phyloP scores from a whole-genome alignment of 2,329 filamentous ascomycete species.

The Akanthomyces lecanii region DNA sequence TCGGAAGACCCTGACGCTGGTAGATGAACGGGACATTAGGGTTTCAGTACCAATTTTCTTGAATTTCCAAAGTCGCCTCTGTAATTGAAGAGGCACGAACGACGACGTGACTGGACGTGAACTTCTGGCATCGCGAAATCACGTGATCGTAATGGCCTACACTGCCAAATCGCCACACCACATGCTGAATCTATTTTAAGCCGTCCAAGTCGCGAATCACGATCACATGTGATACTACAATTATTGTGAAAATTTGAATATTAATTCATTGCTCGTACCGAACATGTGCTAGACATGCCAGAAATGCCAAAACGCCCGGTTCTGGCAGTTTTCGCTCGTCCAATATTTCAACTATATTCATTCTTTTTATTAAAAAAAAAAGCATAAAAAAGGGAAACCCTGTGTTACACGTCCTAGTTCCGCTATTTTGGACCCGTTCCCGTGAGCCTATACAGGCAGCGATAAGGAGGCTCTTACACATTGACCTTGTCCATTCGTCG shows the following conservation, averaged over 20 bases:
- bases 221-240: neutral
- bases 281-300: neutral
- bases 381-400: too few species aligned
- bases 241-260: too few species aligned
- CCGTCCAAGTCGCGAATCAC: neutral
- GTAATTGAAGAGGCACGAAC: neutral
- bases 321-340: too few species aligned
- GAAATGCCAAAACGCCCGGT: too few species aligned
- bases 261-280: neutral
- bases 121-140: slow-evolving; percentile 6
- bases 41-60: neutral
- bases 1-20: neutral
- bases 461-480: too few species aligned
- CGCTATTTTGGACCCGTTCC: too few species aligned
- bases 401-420: too few species aligned
- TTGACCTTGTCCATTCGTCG: too few species aligned
- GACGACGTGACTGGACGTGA: neutral
- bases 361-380: too few species aligned
- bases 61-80: neutral
- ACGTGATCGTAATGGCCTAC: slow-evolving; percentile 2
- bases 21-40: neutral
- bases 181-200: neutral
- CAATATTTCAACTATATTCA: too few species aligned
- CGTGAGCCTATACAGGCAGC: too few species aligned
- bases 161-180: neutral